A percentile compares a stretch with the other conserved stretches of the same genome.
Evolutionary conservation across 2,329 filamentous ascomycete genomes (phyloP).

Genomic region (Cryphonectria nitschkei): DNA sequence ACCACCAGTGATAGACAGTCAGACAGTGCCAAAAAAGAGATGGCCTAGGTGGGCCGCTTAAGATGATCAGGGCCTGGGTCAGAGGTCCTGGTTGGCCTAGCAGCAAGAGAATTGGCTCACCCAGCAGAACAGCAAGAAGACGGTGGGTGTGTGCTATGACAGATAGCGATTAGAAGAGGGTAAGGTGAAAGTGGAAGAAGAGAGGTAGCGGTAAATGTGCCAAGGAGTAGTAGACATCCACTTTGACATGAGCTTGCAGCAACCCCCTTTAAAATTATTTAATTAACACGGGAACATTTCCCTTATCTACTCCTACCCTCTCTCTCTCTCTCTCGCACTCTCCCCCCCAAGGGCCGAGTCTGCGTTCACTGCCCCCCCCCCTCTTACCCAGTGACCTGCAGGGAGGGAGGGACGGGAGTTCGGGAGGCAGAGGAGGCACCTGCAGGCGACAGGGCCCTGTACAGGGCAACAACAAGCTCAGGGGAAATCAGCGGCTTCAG

Average conservation of each 20-base stretch:
- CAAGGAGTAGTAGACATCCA: not conserved
- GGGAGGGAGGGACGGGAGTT: not conserved
- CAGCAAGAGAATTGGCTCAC: not conserved
- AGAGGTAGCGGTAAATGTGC: conserved; percentile 7
- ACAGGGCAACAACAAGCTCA: conserved; percentile 3
- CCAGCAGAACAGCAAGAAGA: not conserved
- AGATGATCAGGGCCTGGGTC: conserved; percentile 2
- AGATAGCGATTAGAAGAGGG: not conserved
- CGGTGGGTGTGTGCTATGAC: not conserved
- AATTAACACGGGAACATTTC: conserved; percentile 12
- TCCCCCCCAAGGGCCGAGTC: not conserved
- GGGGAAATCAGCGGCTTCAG: not conserved
- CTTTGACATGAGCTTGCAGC: conserved; percentile 4
- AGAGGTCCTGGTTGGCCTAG: not conserved
- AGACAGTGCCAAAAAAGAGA: conserved; percentile 14
- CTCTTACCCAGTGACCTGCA: not conserved
- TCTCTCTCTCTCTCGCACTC: not conserved
- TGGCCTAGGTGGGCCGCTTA: conserved; percentile 9
- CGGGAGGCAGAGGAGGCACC: conserved; percentile 2
- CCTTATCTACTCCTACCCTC: not conserved
- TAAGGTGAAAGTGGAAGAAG: not conserved
- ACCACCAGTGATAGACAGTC: not conserved
- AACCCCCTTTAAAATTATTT: not conserved
- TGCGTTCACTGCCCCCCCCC: not conserved
- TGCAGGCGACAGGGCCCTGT: not conserved